Percentiles rank a stretch among this genome's conserved stretches.
Conservation (phyloP, 352 stramenopile species). For the Phytophthora pluvialis region DNA sequence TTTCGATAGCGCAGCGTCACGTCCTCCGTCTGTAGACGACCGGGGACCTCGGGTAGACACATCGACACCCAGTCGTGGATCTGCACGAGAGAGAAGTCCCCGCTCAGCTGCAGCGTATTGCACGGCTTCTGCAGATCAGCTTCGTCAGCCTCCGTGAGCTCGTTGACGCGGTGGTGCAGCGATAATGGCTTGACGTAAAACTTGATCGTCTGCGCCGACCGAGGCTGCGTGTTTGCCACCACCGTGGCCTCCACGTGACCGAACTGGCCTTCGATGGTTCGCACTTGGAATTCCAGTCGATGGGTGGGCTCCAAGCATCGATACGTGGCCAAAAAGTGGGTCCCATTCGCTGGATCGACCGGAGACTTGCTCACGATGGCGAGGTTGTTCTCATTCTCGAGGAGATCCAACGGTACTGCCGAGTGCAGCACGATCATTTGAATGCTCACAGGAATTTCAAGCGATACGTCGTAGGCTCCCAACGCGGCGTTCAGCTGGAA, state of each 20-base stretch:
- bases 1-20: slow-evolving; percentile 82
- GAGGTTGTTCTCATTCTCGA: slow-evolving; percentile 79
- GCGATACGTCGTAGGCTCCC: slow-evolving; percentile 78
- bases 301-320: slow-evolving; percentile 81
- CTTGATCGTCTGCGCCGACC: slow-evolving; percentile 69
- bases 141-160: slow-evolving; percentile 64
- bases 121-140: slow-evolving; percentile 56
- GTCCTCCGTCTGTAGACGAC: slow-evolving; percentile 70
- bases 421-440: slow-evolving; percentile 81
- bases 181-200: slow-evolving; percentile 86
- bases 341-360: slow-evolving; percentile 49
- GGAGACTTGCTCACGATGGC: slow-evolving; percentile 80
- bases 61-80: slow-evolving; percentile 88
- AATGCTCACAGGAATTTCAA: slow-evolving; percentile 84
- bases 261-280: slow-evolving; percentile 88
- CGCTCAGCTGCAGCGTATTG: slow-evolving; percentile 74
- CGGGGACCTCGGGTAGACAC: slow-evolving; percentile 81
- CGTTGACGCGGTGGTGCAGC: slow-evolving; percentile 75
- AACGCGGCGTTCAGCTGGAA: slow-evolving; percentile 77
- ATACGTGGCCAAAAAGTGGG: slow-evolving; percentile 82
- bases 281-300: slow-evolving; percentile 79
- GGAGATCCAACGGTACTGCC: slow-evolving; percentile 72
- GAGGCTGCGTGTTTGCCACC: slow-evolving; percentile 66
- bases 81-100: slow-evolving; percentile 81
- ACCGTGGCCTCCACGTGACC: slow-evolving; percentile 82